Evolutionary conservation across 2,329 filamentous ascomycete species (phyloP), one percentile per base, ranked within the genome.

Genomic region (Xylariaceae sp.): DNA sequence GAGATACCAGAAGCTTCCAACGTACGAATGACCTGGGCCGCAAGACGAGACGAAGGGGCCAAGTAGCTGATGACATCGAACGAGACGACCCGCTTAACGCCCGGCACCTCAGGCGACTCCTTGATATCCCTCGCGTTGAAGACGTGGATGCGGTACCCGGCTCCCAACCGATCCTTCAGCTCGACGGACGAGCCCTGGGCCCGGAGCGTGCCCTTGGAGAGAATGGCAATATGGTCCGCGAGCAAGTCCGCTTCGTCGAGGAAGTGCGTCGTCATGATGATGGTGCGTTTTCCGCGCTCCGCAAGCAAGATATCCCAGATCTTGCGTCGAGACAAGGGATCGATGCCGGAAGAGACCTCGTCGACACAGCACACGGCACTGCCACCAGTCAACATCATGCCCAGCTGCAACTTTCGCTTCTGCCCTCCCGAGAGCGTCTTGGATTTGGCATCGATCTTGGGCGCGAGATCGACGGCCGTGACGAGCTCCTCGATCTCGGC

Each of bases 351-450:
- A 40, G 87, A 91, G 11, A 96, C 90, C 70, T 96, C 92, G 62
- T 96, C 91, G 4, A 96, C 84, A 65, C 90, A 94, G 72, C 91
- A 96, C 0, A 96, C 86, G 29, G 84, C 84, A 58, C 88, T 92
- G 8, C 90, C 91, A 58, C 92, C 91, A 3, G 89, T 95, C 63
- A 96, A 84, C 90, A 96, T 96, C 84, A 96, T 92, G 4, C 90
- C 91, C 2, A 96, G 77, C 70, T 96, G 91, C 6, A 96, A 77
- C 70, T 96, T 96, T 50, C 91, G 79, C 73, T 95, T 96, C 70
- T 96, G 91, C 0, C 91, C 91, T 6, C 91, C 91, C 2, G 90
- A 95, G 0, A 96, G 76, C 0, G 89, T 95, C 66, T 84, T 85
- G 0, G 90, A 82, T 57, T 79, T 76, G 0, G 91, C 87, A 37